phyloP scores from a whole-genome alignment of 169 alveolate genomes.

The Cryptosporidium sp. region DNA sequence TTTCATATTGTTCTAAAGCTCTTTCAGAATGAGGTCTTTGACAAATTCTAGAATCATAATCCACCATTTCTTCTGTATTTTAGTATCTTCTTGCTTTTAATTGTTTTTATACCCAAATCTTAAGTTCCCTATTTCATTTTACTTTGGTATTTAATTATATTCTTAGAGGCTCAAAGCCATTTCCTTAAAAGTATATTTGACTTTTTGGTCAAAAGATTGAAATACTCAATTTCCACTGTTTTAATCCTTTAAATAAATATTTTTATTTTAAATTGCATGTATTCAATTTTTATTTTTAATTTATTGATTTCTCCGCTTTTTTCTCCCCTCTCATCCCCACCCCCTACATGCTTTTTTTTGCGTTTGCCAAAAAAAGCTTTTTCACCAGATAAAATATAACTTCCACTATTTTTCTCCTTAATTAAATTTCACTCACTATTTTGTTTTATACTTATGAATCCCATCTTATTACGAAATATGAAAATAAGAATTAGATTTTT shows the following conservation, averaged over 20 bases:
- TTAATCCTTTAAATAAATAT: no score
- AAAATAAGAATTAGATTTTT: neutral
- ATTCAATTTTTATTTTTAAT: no score
- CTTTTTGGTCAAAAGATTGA: neutral
- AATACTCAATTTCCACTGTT: neutral
- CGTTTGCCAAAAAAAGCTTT: neutral
- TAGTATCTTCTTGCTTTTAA: neutral
- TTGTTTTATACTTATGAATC: no score
- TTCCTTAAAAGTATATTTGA: neutral
- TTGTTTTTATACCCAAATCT: neutral
- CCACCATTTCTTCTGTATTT: neutral
- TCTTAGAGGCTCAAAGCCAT: neutral
- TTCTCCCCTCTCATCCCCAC: conserved; percentile 3
- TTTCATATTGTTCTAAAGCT: neutral
- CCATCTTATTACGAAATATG: neutral
- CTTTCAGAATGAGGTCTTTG: neutral
- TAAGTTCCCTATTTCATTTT: neutral
- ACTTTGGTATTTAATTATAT: no score
- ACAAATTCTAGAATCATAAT: neutral
- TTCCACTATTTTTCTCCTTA: neutral
- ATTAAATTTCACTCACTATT: no score
- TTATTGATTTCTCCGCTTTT: neutral
- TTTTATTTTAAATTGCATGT: neutral
- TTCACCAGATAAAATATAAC: no score
- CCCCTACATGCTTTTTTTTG: neutral